These are phyloP conservation scores for Aureobasidium melanogenum DNA, from an alignment of 2,329 filamentous ascomycete species.

Conservation along the genomic window DNA sequence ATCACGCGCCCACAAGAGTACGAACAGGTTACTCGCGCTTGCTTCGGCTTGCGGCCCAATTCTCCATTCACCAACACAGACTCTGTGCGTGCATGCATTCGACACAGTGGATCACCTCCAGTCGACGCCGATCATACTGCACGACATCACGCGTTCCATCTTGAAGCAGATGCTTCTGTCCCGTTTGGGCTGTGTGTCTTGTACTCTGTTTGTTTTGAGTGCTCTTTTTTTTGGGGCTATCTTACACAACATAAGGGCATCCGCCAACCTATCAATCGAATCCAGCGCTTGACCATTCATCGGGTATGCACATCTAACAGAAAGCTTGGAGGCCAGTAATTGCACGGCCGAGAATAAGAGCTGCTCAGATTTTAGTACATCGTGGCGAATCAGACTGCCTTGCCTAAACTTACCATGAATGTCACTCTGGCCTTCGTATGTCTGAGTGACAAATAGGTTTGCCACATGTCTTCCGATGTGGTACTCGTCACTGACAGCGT, in stretches of 20 bases:
- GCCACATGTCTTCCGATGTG: conserved; percentile 89
- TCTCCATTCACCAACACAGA: neutral
- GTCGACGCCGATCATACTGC: neutral
- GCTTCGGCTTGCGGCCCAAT: conserved; percentile 5
- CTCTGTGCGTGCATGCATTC: neutral
- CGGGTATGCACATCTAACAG: conserved; percentile 18
- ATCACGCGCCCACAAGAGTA: neutral
- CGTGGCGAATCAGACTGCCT: neutral
- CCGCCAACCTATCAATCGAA: neutral
- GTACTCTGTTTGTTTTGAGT: neutral
- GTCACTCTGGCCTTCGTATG: conserved; percentile 96
- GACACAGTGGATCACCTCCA: neutral
- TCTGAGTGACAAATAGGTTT: conserved; percentile 95
- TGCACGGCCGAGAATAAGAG: conserved; percentile 42
- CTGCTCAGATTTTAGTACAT: conserved; percentile 23
- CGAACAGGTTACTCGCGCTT: neutral
- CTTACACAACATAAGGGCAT: conserved; percentile 5
- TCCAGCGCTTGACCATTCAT: neutral
- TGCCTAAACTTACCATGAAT: conserved; percentile 70
- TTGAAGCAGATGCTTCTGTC: neutral
- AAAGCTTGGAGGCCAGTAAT: conserved; percentile 69
- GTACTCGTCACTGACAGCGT: conserved; percentile 97
- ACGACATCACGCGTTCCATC: neutral
- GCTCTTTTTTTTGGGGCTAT: neutral
- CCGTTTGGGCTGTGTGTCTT: neutral